Conservation (phyloP, 2,329 filamentous ascomycete genomes). For the Lachnellula arida region DNA sequence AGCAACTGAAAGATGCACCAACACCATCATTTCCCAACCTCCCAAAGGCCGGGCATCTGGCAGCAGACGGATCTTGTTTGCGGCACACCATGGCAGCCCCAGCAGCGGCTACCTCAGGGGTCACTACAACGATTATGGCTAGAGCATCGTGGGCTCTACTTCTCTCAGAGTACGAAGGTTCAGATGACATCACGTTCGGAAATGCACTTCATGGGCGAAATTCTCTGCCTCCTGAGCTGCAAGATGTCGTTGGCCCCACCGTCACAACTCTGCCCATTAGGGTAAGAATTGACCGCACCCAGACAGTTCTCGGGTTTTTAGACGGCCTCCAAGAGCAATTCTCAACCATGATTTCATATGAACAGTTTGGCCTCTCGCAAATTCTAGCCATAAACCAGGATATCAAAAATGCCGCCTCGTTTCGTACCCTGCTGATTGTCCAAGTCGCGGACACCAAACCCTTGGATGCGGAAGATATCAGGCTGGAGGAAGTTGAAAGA, state of each 20-base stretch:
- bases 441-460: background rate
- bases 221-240: conserved; percentile 33
- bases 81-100: background rate
- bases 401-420: background rate
- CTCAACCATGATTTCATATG: conserved; percentile 39
- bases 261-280: background rate
- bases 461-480: background rate
- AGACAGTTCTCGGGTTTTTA: conserved; percentile 37
- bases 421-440: conserved; percentile 9
- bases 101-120: conserved; percentile 31
- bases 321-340: conserved; percentile 41
- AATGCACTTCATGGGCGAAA: conserved; percentile 29
- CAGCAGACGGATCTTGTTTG: background rate
- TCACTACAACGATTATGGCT: conserved; percentile 41
- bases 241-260: conserved; percentile 34
- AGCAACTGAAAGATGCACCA: background rate
- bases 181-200: conserved; percentile 32
- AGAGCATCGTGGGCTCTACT: conserved; percentile 37
- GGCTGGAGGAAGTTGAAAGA: background rate
- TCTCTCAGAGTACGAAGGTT: conserved; percentile 33
- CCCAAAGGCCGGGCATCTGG: background rate
- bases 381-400: conserved; percentile 4
- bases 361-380: conserved; percentile 10
- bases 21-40: background rate
- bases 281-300: conserved; percentile 12